Evolutionary conservation across 805 yeast genomes (phyloP).

Genomic region (Saccharomyces cerevisiae): DNA sequence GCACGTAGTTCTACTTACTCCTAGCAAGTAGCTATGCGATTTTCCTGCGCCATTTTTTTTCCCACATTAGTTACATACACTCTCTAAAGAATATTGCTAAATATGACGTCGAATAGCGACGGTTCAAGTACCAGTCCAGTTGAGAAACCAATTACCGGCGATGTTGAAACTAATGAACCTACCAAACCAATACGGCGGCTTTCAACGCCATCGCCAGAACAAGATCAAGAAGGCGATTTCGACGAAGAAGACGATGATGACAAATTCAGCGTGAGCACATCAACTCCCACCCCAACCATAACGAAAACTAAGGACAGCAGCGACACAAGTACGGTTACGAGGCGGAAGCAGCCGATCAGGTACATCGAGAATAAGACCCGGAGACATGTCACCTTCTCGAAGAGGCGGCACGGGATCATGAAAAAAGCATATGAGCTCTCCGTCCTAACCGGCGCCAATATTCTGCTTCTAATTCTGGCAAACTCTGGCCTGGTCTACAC

Average conservation of each 20-base stretch:
- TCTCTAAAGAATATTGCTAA: background rate
- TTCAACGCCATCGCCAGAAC: background rate
- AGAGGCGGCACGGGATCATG: constrained; percentile 97
- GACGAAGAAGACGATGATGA: constrained; percentile 6
- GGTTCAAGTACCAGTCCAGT: background rate
- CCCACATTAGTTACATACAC: background rate
- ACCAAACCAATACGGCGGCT: background rate
- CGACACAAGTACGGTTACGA: background rate
- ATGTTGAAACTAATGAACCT: background rate
- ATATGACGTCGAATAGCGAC: background rate
- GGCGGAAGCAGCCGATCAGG: constrained; percentile 41
- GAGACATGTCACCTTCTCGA: constrained; percentile 94
- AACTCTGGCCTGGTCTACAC: constrained; percentile 96
- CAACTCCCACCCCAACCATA: background rate
- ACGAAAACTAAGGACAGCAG: background rate
- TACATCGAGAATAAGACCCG: constrained; percentile 92
- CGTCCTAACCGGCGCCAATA: constrained; percentile 94
- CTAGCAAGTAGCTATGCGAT: background rate
- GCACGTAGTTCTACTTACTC: background rate
- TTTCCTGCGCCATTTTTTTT: background rate
- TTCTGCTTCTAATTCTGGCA: constrained; percentile 79
- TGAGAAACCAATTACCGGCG: background rate
- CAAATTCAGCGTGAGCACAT: background rate
- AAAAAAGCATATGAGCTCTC: constrained; percentile 94
- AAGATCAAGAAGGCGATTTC: background rate